These are phyloP conservation scores for Aspergillus caelatus DNA, from an alignment of 2,329 filamentous ascomycete genomes.

Conservation along the genomic window DNA sequence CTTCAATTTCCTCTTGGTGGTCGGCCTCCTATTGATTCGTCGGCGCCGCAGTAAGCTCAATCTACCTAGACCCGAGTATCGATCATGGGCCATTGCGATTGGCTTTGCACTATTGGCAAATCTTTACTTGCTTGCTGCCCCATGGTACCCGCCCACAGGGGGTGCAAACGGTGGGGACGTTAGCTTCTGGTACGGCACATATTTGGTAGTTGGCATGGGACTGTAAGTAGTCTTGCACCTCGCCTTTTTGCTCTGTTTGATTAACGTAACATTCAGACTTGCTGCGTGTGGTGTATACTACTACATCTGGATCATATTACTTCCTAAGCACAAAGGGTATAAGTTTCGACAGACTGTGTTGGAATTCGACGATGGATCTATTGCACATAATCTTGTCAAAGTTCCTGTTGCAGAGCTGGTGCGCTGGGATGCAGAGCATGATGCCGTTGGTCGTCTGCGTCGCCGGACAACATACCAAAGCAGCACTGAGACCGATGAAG, in stretches of 20 bases:
- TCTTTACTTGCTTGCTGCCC: conserved; percentile 67
- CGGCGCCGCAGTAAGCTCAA: conserved; percentile 56
- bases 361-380: conserved; percentile 52
- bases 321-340: conserved; percentile 60
- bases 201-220: conserved; percentile 65
- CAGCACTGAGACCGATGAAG: background rate
- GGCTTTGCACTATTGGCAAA: conserved; percentile 64
- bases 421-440: conserved; percentile 63
- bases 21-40: conserved; percentile 63
- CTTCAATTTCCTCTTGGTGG: conserved; percentile 60
- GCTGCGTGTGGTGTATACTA: conserved; percentile 61
- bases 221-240: conserved; percentile 53
- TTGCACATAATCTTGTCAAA: conserved; percentile 56
- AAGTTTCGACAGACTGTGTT: conserved; percentile 59
- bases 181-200: conserved; percentile 74
- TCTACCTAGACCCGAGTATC: conserved; percentile 56
- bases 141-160: conserved; percentile 69
- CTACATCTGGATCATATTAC: conserved; percentile 58
- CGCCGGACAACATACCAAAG: background rate
- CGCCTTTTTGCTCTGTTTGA: background rate
- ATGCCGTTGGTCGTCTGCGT: conserved; percentile 44
- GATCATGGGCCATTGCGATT: conserved; percentile 61
- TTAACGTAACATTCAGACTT: conserved; percentile 43
- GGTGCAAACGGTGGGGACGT: conserved; percentile 66
- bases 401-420: conserved; percentile 55